Conservation (phyloP, 2,329 filamentous ascomycete species). For the Diaporthe caulivora region DNA sequence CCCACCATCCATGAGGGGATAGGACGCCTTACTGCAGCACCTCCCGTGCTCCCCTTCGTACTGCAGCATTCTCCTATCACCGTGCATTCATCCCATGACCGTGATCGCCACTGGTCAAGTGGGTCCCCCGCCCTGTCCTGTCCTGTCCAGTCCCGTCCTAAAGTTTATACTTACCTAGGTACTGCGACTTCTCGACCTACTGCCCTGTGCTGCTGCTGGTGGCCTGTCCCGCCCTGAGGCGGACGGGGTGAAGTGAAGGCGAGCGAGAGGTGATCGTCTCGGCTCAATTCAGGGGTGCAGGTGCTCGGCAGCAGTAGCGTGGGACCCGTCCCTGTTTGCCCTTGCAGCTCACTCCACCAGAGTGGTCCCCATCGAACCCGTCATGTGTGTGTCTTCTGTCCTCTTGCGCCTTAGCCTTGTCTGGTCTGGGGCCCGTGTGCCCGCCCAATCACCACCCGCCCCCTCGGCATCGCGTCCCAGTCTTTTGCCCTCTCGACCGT, state of each 20-base stretch:
- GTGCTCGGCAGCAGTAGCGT: slow-evolving; percentile 17
- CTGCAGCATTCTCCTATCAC: slow-evolving; percentile 21
- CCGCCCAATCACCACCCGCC: slow-evolving; percentile 12
- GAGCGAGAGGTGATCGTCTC: slow-evolving; percentile 9
- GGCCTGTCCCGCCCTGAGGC: neutral
- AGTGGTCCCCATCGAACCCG: neutral
- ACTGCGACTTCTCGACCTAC: neutral
- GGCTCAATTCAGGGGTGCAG: slow-evolving; percentile 30
- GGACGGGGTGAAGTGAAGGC: neutral
- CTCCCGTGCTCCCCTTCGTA: neutral
- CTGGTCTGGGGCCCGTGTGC: neutral
- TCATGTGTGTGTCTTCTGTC: neutral
- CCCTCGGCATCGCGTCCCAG: slow-evolving; percentile 13
- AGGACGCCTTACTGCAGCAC: slow-evolving; percentile 4
- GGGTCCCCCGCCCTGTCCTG: neutral
- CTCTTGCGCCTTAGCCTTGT: no score
- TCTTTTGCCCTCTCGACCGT: neutral
- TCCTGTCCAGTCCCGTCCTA: neutral
- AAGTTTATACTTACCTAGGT: no score
- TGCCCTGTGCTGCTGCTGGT: neutral
- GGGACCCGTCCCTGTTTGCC: slow-evolving; percentile 25
- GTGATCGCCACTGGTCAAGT: slow-evolving; percentile 8
- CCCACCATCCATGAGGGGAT: neutral
- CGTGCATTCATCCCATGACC: slow-evolving; percentile 13
- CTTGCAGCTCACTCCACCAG: slow-evolving; percentile 29